Conservation (phyloP, 2,329 filamentous ascomycete species). For the Dendryphion nanum region DNA sequence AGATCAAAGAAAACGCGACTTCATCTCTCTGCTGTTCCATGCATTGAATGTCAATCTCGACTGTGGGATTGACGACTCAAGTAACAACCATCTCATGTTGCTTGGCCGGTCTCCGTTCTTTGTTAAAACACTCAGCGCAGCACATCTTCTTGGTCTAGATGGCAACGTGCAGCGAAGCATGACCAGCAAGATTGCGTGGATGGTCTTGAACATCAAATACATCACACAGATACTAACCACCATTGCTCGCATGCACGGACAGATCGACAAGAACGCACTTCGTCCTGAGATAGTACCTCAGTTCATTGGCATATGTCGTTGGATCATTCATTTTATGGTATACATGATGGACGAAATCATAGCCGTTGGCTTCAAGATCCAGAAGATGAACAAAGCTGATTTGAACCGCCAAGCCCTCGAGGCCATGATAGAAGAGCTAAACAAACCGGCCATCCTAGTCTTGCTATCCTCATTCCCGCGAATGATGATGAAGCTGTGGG, state of each 20-base stretch:
- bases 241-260: slow-evolving; percentile 47
- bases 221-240: slow-evolving; percentile 62
- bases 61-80: slow-evolving; percentile 69
- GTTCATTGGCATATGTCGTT: slow-evolving; percentile 68
- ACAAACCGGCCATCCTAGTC: slow-evolving; percentile 33
- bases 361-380: slow-evolving; percentile 20
- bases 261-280: slow-evolving; percentile 46
- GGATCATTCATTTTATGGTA: slow-evolving; percentile 67
- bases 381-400: slow-evolving; percentile 17
- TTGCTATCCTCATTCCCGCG: slow-evolving; percentile 36
- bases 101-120: slow-evolving; percentile 62
- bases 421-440: slow-evolving; percentile 25
- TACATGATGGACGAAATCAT: slow-evolving; percentile 56
- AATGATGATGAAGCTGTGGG: slow-evolving; percentile 38
- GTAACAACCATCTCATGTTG: slow-evolving; percentile 45
- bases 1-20: slow-evolving; percentile 30
- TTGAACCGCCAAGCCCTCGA: slow-evolving; percentile 44
- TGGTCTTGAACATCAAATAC: slow-evolving; percentile 72
- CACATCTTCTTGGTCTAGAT: slow-evolving; percentile 68
- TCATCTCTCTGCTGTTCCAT: slow-evolving; percentile 66
- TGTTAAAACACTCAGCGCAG: slow-evolving; percentile 73
- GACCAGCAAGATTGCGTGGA: slow-evolving; percentile 71
- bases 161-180: slow-evolving; percentile 53
- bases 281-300: slow-evolving; percentile 36
- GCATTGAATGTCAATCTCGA: slow-evolving; percentile 60